These are phyloP conservation scores for Trichosanthes cucumerina DNA, from an alignment of 306 rosid genomes.

Conservation along the genomic window DNA sequence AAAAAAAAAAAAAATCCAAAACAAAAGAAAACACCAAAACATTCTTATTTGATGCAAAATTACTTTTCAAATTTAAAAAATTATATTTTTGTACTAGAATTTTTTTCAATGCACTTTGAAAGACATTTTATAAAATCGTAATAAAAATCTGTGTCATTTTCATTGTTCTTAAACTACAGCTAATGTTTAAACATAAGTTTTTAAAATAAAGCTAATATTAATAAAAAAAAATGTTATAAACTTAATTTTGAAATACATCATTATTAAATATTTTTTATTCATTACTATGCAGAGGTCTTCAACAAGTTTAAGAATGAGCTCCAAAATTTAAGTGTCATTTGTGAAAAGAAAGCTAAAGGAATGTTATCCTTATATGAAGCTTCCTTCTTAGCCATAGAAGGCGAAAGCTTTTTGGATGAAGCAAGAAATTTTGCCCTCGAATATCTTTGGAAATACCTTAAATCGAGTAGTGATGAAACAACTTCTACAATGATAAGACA, in stretches of 20 bases:
- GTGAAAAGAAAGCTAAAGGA: neutral
- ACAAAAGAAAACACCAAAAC: too few relatives aligned
- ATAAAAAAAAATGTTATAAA: too few relatives aligned
- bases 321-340: neutral
- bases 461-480: neutral
- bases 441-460: neutral
- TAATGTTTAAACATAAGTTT: too few relatives aligned
- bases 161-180: too few relatives aligned
- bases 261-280: neutral
- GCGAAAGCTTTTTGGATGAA: conserved; percentile 21
- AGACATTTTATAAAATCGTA: too few relatives aligned
- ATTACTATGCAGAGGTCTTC: conserved; percentile 15
- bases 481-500: neutral
- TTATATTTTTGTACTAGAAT: too few relatives aligned
- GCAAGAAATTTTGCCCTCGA: conserved; percentile 11
- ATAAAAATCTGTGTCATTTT: too few relatives aligned
- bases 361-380: conserved; percentile 27
- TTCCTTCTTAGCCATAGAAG: conserved; percentile 12
- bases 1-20: too few relatives aligned
- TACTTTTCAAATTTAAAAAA: too few relatives aligned
- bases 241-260: neutral
- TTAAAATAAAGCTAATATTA: too few relatives aligned
- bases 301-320: conserved; percentile 9
- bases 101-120: too few relatives aligned
- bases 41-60: too few relatives aligned